phyloP scores from a whole-genome alignment of 2,329 filamentous ascomycete species.

The Hypoxylon rubiginosum region DNA sequence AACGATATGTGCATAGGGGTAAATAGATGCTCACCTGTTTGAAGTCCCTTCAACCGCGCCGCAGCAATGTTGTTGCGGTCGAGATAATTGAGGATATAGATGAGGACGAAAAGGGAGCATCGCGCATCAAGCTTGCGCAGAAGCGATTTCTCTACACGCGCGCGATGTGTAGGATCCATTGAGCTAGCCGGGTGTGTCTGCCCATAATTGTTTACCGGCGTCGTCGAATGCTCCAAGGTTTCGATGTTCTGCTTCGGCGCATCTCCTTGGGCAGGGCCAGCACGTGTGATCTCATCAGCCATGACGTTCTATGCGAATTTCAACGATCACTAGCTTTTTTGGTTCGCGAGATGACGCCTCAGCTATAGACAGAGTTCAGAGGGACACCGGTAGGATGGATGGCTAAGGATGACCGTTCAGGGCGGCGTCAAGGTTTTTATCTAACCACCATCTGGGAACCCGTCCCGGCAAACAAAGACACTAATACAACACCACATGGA shows the following conservation, averaged over 20 bases:
- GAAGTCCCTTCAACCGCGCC: conserved; percentile 74
- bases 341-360: neutral
- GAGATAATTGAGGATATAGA: conserved; percentile 83
- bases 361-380: neutral
- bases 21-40: conserved; percentile 51
- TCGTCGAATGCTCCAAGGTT: conserved; percentile 37
- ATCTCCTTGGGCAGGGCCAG: conserved; percentile 19
- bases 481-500: conserved; percentile 8
- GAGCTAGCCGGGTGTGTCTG: conserved; percentile 30
- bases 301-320: conserved; percentile 19
- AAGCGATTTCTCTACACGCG: conserved; percentile 72
- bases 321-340: neutral
- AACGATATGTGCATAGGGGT: too few relatives aligned
- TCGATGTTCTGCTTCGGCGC: conserved; percentile 41
- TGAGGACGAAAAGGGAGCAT: conserved; percentile 77
- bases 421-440: conserved; percentile 35
- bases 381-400: neutral
- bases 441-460: conserved; percentile 20
- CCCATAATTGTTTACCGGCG: neutral
- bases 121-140: conserved; percentile 78
- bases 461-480: conserved; percentile 10
- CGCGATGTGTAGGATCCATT: conserved; percentile 63
- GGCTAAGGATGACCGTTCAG: conserved; percentile 6
- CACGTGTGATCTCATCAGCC: conserved; percentile 46
- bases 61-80: conserved; percentile 78